Evolutionary conservation across 768 basidiomycete genomes (phyloP).

Genomic region (Hortiboletus flavorubellus): DNA sequence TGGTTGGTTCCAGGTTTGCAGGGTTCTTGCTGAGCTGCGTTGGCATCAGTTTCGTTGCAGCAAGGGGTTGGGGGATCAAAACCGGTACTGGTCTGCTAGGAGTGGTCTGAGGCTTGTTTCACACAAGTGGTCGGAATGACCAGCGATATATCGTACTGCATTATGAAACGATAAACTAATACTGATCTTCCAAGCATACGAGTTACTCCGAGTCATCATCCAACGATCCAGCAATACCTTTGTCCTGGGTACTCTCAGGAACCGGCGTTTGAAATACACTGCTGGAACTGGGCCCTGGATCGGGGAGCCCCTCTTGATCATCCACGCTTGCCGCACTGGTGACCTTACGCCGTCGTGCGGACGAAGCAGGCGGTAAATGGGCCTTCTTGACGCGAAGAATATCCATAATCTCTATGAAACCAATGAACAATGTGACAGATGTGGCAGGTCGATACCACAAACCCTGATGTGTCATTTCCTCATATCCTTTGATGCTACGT

Average conservation of each 20-base stretch:
- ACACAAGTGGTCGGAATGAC: neutral
- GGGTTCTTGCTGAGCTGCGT: constrained; percentile 83
- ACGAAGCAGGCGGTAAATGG: constrained; percentile 42
- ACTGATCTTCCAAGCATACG: neutral
- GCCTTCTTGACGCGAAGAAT: constrained; percentile 74
- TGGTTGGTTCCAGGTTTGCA: constrained; percentile 52
- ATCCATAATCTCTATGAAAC: constrained; percentile 68
- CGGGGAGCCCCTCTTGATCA: constrained; percentile 36
- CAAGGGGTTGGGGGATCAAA: constrained; percentile 65
- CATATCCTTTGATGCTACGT: constrained; percentile 67
- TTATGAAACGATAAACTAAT: constrained; percentile 1
- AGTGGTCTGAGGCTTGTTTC: constrained; percentile 41
- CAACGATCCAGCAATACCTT: constrained; percentile 13
- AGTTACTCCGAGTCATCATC: constrained; percentile 18
- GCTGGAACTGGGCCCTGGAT: constrained; percentile 12
- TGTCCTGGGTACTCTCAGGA: constrained; percentile 12
- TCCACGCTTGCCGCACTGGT: constrained; percentile 48
- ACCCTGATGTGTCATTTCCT: constrained; percentile 82
- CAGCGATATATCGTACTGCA: neutral
- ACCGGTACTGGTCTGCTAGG: constrained; percentile 65
- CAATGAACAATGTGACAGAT: constrained; percentile 6
- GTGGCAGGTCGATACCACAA: constrained; percentile 14
- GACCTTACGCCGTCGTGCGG: constrained; percentile 47
- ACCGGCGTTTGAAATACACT: constrained; percentile 28
- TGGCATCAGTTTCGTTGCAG: constrained; percentile 72